These are phyloP conservation scores for Fusarium sambucinum DNA, from an alignment of 2,329 filamentous ascomycete species.

Conservation along the genomic window DNA sequence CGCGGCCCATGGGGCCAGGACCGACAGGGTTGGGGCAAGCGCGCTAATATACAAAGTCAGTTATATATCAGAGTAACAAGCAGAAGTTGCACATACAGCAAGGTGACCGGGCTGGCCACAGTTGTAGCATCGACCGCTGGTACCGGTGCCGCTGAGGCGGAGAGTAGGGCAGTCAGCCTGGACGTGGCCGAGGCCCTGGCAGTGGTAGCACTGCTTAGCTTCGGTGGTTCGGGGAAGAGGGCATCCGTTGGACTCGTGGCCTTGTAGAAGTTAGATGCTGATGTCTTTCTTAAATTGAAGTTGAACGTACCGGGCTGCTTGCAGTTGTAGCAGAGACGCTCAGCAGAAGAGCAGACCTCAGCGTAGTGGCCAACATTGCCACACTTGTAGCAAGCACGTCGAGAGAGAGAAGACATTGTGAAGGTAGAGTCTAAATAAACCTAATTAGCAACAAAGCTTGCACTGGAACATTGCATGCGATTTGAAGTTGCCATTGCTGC, in stretches of 20 bases:
- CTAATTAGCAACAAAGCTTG: slow-evolving; percentile 23
- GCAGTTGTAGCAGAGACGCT: slow-evolving; percentile 99
- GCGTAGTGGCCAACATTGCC: slow-evolving; percentile 84
- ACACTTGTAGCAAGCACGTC: slow-evolving; percentile 86
- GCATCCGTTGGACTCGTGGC: slow-evolving; percentile 98
- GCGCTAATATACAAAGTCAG: slow-evolving; percentile 64
- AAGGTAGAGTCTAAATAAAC: slow-evolving; percentile 33
- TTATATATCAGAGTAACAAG: background rate
- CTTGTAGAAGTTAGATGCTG: slow-evolving; percentile 50
- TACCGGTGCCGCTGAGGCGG: slow-evolving; percentile 84
- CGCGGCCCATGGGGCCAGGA: slow-evolving; percentile 68
- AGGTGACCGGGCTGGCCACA: slow-evolving; percentile 94
- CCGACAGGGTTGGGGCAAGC: slow-evolving; percentile 83
- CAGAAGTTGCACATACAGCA: slow-evolving; percentile 70
- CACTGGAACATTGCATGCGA: background rate
- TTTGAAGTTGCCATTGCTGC: slow-evolving; percentile 11
- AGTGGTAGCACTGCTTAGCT: slow-evolving; percentile 99
- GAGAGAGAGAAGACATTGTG: slow-evolving; percentile 82
- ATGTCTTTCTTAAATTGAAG: background rate
- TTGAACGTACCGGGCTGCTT: slow-evolving; percentile 77
- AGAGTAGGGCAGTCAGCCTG: slow-evolving; percentile 99
- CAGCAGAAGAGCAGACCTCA: slow-evolving; percentile 97
- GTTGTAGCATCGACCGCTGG: slow-evolving; percentile 93
- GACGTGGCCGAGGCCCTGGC: slow-evolving; percentile 97
- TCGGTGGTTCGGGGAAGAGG: slow-evolving; percentile 96